Base-by-base conservation (phyloP, 192 early-diverging fungal species). In the Rhizoclosmatium sp. region DNA sequence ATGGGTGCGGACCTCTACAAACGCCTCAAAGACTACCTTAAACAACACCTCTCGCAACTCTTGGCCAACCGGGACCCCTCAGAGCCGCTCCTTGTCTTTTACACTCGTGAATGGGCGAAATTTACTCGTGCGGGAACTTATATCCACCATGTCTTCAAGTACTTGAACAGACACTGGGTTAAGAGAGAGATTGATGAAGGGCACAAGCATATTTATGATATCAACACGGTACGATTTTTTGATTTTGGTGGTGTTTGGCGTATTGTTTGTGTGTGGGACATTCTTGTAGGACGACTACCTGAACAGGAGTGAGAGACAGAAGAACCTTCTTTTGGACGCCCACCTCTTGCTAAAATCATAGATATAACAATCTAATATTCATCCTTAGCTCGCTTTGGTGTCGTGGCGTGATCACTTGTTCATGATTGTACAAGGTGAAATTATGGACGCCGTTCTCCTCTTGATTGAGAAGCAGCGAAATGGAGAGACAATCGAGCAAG, bases 151-250 rank as follows among this genome's bases (percentile, higher is more conserved):
- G 87, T 97, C 62, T 98, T 98, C 78, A 86, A 87, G 14, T 99
- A 99, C 82, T 88, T 99, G 64, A 99, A 99, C 84, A 91, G 96
- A 47, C 94, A 96, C 82, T 99, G 98, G 98, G 94, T 98, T 58
- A 96, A 94, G 84, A 89, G 98, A 78, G 95, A 97, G 85, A 93
- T 96, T 66, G 96, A 97, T 49, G 98, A 99, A 76, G 94, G 95
- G 42, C 91, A 89, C 82, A 94, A 93, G 85, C 89, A 87, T 76
- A 92, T 97, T 40, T 94, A 93, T 80, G 96, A 98, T 71, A 92
- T 99, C 49, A 95, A 96, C 84, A 98, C 95, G 71, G 93, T 99
- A 88, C 88, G 87, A 71, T 14, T 64, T 45, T 4, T 3, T 14
- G 51, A 54, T 12, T 54, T 54, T 7, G 9, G 16, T 7, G 51